Evolutionary conservation across 352 stramenopile species (phyloP).

Genomic region (Saprolegnia diclina): DNA sequence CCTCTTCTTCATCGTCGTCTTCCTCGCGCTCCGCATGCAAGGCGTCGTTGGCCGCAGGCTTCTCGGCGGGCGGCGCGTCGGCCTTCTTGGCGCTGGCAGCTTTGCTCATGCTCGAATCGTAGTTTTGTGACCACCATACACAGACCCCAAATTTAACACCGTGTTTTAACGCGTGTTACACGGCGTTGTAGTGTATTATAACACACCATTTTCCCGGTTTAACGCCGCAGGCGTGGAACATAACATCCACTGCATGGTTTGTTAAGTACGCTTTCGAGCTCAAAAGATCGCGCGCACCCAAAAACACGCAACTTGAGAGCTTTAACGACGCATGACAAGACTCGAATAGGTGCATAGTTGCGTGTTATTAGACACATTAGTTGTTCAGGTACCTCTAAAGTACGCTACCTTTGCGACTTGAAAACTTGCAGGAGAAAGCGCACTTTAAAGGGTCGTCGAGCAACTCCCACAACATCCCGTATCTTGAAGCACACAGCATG

Average conservation of each 20-base stretch:
- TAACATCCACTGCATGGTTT: background rate
- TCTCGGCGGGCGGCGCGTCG: background rate
- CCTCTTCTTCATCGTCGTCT: constrained; percentile 43
- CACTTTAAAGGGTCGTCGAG: background rate
- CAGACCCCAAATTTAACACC: background rate
- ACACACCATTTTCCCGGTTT: no score
- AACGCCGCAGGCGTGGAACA: no score
- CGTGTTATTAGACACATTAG: no score
- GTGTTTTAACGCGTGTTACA: background rate
- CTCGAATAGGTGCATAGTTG: no score
- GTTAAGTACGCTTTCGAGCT: background rate
- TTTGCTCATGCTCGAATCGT: background rate
- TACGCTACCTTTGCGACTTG: no score
- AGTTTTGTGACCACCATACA: background rate
- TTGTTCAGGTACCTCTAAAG: no score
- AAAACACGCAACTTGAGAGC: background rate
- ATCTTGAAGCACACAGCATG: constrained; percentile 16
- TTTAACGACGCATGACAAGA: no score
- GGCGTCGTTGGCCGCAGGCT: constrained; percentile 8
- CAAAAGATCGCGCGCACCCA: background rate
- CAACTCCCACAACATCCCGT: background rate
- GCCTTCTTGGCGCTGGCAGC: background rate
- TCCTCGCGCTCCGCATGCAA: constrained; percentile 32
- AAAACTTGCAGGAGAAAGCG: background rate
- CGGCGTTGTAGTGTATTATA: background rate